Conservation (phyloP, 2,329 filamentous ascomycete genomes). For the Pleoardoris graminearum region DNA sequence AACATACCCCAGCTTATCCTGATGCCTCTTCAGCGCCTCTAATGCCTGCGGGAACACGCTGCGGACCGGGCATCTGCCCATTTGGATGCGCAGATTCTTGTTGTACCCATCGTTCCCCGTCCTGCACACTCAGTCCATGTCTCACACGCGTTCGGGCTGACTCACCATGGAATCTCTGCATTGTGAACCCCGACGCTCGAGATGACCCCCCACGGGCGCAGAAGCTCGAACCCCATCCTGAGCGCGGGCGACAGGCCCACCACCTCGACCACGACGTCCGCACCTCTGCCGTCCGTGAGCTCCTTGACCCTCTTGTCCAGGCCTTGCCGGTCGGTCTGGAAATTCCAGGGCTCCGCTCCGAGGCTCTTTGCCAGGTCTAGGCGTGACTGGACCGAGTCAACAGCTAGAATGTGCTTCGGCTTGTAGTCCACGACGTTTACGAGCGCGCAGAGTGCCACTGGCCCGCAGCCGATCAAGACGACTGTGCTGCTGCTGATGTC, state of each 20-base stretch:
- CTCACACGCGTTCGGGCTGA: slow-evolving; percentile 27
- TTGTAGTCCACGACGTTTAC: slow-evolving; percentile 75
- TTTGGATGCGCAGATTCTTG: slow-evolving; percentile 56
- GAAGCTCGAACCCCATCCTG: slow-evolving; percentile 53
- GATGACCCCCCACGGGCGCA: slow-evolving; percentile 55
- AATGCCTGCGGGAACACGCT: slow-evolving; percentile 55
- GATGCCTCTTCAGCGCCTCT: slow-evolving; percentile 51
- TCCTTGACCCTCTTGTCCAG: slow-evolving; percentile 72
- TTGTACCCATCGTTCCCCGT: slow-evolving; percentile 47
- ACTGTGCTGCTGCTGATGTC: slow-evolving; percentile 69
- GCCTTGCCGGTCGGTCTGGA: slow-evolving; percentile 65
- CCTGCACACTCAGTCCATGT: not conserved
- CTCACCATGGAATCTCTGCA: slow-evolving; percentile 53
- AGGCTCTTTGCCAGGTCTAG: slow-evolving; percentile 72
- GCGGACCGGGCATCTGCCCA: slow-evolving; percentile 56
- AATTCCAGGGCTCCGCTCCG: slow-evolving; percentile 84
- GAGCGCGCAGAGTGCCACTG: slow-evolving; percentile 78
- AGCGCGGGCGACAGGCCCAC: slow-evolving; percentile 55
- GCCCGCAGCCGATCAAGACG: slow-evolving; percentile 81
- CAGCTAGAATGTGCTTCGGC: slow-evolving; percentile 75
- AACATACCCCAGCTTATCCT: slow-evolving; percentile 52
- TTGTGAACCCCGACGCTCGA: slow-evolving; percentile 55
- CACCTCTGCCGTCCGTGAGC: slow-evolving; percentile 77
- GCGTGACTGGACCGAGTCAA: slow-evolving; percentile 76
- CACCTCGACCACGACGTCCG: slow-evolving; percentile 74